Percentiles rank a stretch among this genome's conserved stretches.
Evolutionary conservation across 2,329 filamentous ascomycete species (phyloP).

Genomic region (Xylaria sp.): DNA sequence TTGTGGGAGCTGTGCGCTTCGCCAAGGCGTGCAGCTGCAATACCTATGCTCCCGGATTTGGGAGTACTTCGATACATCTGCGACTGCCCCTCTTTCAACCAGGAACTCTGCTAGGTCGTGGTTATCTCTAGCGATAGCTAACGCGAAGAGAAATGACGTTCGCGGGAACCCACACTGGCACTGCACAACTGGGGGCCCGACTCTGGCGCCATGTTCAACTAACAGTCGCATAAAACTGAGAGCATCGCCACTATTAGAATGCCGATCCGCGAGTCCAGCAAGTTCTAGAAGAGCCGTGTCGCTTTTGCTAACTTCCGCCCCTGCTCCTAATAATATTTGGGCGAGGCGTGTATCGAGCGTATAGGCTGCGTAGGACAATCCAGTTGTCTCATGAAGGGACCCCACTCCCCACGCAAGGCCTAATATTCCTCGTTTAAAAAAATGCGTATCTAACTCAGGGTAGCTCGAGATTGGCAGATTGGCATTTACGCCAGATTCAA

Average conservation of each 20-base stretch:
- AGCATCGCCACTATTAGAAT: background rate
- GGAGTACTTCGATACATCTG: background rate
- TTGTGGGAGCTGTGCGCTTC: no score
- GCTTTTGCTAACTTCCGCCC: background rate
- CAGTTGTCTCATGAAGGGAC: background rate
- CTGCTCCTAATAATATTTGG: background rate
- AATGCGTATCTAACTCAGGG: background rate
- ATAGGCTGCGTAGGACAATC: background rate
- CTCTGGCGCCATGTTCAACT: background rate
- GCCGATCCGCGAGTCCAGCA: background rate
- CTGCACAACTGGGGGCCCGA: background rate
- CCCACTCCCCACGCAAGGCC: fast-evolving
- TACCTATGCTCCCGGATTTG: background rate
- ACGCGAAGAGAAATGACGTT: no score
- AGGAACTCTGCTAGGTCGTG: background rate
- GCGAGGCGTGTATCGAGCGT: background rate
- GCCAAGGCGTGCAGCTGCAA: no score
- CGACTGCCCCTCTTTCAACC: background rate
- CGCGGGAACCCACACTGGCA: no score
- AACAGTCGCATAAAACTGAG: background rate
- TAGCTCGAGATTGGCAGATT: background rate
- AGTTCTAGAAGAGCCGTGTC: background rate
- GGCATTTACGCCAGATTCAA: background rate
- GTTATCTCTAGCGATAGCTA: background rate
- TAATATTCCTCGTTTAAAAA: background rate